These are phyloP conservation scores for Fusarium tjaetaba DNA, from an alignment of 2,329 filamentous ascomycete species.

Conservation along the genomic window DNA sequence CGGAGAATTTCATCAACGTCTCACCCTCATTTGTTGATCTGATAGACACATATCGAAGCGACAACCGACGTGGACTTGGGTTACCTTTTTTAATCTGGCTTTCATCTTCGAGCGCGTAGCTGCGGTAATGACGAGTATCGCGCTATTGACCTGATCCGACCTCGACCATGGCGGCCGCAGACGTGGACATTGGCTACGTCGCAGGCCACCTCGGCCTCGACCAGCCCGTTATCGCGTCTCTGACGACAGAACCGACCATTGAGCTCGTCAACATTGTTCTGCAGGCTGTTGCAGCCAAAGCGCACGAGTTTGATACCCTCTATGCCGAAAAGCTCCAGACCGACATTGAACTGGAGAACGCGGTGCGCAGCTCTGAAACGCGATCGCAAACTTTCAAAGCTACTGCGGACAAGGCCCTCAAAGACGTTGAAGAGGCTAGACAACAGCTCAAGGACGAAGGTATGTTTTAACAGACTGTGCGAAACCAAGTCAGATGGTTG, in stretches of 20 bases:
- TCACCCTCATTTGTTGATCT: slow-evolving; percentile 22
- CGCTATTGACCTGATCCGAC: slow-evolving; percentile 39
- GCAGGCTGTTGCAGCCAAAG: slow-evolving; percentile 78
- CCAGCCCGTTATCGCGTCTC: slow-evolving; percentile 68
- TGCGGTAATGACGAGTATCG: slow-evolving; percentile 43
- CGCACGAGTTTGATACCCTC: slow-evolving; percentile 82
- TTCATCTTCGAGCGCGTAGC: slow-evolving; percentile 19
- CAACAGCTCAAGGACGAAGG: slow-evolving; percentile 86
- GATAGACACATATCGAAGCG: neutral
- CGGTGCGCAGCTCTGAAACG: slow-evolving; percentile 83
- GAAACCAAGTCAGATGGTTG: neutral
- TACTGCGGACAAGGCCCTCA: slow-evolving; percentile 82
- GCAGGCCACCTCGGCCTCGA: slow-evolving; percentile 76
- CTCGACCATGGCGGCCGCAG: slow-evolving; percentile 55
- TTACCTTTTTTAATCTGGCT: neutral
- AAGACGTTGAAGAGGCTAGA: slow-evolving; percentile 83
- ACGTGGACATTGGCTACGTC: slow-evolving; percentile 76
- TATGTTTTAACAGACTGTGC: slow-evolving; percentile 52
- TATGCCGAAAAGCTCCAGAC: slow-evolving; percentile 88
- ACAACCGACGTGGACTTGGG: neutral
- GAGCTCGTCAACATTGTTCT: slow-evolving; percentile 83
- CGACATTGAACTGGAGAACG: slow-evolving; percentile 93
- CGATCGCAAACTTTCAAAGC: slow-evolving; percentile 84
- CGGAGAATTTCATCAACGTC: slow-evolving; percentile 20
- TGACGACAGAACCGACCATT: slow-evolving; percentile 75